Percentiles rank a stretch among this genome's conserved stretches.
Evolutionary conservation across 2,329 filamentous ascomycete genomes (phyloP).

Genomic region (Didymella pomorum): DNA sequence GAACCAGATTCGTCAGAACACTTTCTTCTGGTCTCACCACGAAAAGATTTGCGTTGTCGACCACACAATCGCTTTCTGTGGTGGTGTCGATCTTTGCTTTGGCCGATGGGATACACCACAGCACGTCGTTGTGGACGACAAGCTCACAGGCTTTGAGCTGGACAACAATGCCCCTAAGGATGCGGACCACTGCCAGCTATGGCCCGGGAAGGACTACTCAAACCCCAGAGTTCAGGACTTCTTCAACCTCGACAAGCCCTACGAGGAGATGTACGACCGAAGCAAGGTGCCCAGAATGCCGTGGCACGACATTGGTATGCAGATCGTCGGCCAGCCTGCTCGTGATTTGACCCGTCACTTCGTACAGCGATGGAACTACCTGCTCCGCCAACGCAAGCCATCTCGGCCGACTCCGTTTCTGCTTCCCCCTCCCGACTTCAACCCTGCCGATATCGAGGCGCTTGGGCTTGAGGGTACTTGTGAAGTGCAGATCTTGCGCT

Average conservation of each 20-base stretch:
- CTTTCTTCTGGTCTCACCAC: conserved; percentile 99
- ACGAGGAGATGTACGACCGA: conserved; percentile 98
- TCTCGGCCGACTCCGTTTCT: conserved; percentile 93
- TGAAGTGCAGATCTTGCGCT: conserved; percentile 94
- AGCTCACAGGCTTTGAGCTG: conserved; percentile 90
- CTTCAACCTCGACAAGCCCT: conserved; percentile 89
- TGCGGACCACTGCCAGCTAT: conserved; percentile 92
- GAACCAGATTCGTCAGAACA: conserved; percentile 98
- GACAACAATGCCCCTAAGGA: conserved; percentile 75
- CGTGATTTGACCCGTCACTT: conserved; percentile 95
- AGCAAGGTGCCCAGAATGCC: conserved; percentile 91
- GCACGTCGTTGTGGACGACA: conserved; percentile 89
- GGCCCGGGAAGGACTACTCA: conserved; percentile 98
- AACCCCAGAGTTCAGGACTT: conserved; percentile 97
- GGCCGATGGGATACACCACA: conserved; percentile 97
- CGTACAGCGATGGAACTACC: conserved; percentile 97
- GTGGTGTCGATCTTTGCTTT: conserved; percentile 95
- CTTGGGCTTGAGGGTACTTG: conserved; percentile 92
- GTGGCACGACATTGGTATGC: conserved; percentile 98
- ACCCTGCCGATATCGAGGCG: conserved; percentile 81
- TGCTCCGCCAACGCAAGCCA: conserved; percentile 89
- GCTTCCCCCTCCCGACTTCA: conserved; percentile 91
- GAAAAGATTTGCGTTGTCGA: conserved; percentile 98
- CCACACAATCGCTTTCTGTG: conserved; percentile 93
- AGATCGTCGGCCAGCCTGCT: conserved; percentile 94